Evolutionary conservation across 1,284 basidiomycete species (phyloP), one percentile per base, ranked within the genome.

Genomic region (Austroboletus novae-zelandiae): DNA sequence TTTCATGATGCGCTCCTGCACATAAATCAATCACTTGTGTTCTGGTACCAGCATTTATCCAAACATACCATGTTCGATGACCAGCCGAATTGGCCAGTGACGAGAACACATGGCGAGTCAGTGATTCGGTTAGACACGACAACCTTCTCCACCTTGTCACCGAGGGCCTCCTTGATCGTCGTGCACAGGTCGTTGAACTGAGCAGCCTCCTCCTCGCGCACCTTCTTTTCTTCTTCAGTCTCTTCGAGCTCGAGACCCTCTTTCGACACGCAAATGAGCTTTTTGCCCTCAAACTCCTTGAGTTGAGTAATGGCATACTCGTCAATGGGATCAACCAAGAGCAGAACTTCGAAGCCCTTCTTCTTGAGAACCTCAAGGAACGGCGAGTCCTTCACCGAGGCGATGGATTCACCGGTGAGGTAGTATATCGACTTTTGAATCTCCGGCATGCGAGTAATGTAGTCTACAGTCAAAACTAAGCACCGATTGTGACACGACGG

Each of bases 301-400:
- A 99, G 86, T 74, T 98, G 95, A 31, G 94, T 97, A 70, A 97
- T 86, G 57, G 94, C 94, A 69, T 96, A 97, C 77, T 97, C 94
- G 71, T 98, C 94, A 68, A 97, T 97, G 69, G 96, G 97, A 81
- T 99, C 96, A 61, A 95, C 92, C 62, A 99, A 89, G 64, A 99
- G 87, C 45, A 99, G 82, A 53, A 98, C 94, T 76, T 99, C 96
- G 73, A 98, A 98, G 78, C 92, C 92, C 85, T 95, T 99, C 91
- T 95, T 96, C 89, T 98, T 98, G 73, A 99, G 89, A 49, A 95
- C 90, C 78, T 99, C 96, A 55, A 99, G 86, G 95, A 99, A 99
- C 35, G 96, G 96, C 52, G 96, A 98, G 75, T 98, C 94, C 67
- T 83, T 85, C 66, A 91, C 86, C 52, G 94, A 83, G 55, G 85